Evolutionary conservation across 2,329 filamentous ascomycete species (phyloP), one percentile per base, ranked within the genome.

Genomic region (Chrysoporthe austroafricana): DNA sequence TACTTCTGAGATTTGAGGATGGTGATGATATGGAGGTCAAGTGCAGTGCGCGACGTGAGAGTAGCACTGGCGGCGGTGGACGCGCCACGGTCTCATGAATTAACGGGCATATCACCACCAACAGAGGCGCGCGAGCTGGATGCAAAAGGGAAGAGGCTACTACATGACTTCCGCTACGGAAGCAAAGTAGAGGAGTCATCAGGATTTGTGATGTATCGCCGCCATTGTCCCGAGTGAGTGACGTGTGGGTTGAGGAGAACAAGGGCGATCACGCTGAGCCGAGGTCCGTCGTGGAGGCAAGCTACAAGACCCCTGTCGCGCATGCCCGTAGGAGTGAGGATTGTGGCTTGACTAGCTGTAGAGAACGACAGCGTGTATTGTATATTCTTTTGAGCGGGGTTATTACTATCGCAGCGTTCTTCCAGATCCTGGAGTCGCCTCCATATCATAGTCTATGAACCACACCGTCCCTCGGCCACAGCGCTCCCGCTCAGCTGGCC

Each of bases 261-360:
- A 13, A 14, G 54, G 46, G n/a, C 46, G 44, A 43, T 43, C n/a
- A 16, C 11, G 60, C 26, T 50, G 64, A 67, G 61, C 67, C 67
- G 67, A 69, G 67, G 67, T 67, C 61, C 64, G n/a, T 42, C n/a
- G 56, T 39, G 34, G 61, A 26, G 26, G 50, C 7, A 5, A 50
- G 21, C 39, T 46, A 13, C 54, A 48, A 6, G 18, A 26, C 5
- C 42, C 21, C 48, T 42, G 54, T n/a, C 44, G 7, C n/a, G 34
- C 3, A 44, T 43, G n/a, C 8, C 7, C 11, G n/a, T 58, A 11
- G 34, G 4, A 39, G 50, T 5, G 1, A 16, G 5, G 50, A 13
- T 4, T 4, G 13, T 34, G 36, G 36, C 9, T 9, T 39, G 6
- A 39, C 6, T 9, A 9, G 36, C 36, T 39, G 36, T 39, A 39